Evolutionary conservation across 1,284 basidiomycete species (phyloP), one percentile per base, ranked within the genome.

Genomic region (Boletus subluridellus): DNA sequence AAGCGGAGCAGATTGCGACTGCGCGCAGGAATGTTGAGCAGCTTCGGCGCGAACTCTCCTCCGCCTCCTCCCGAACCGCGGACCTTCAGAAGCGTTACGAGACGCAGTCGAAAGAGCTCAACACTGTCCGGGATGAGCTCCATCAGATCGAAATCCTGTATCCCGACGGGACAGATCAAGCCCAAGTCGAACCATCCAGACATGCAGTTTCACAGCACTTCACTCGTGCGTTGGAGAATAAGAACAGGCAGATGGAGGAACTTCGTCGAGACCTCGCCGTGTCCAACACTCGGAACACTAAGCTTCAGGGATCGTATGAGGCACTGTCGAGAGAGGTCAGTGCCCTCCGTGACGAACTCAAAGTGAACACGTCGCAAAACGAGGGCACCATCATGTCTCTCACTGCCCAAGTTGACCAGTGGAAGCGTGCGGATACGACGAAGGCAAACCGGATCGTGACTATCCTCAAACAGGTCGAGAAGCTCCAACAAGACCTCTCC

Each of bases 11-110:
- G 26, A 4, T 26, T 26, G 26, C 26, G 26, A 26, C 2, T 26
- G 26, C 26, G 26, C 26, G 26, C 26, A 26, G 26, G 26, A 4
- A 2, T 5, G 21, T 32, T 2, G 60, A 60, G 3, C 28, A 60
- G 21, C 52, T 63, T 26, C 63, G 47, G 24, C 3, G 2, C 1
- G 34, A 65, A 2, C 35, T 63, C 11, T 48, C 60, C 34, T 15
- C 37, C 37, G 37, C 37, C 14, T 48, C 60, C 5, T 32, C 60
- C 5, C 44, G 30, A 21, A 10, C 7, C n/a, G n/a, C 54, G 10
- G 54, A 51, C 1, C 34, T 60, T 14, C 63, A 54, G 45, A 39
- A 48, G 11, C 48, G 45, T 24, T 49, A 45, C 4, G 45, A 54
- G 2, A 14, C 4, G 1, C 59, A 48, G 24, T 45, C 34, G 2